Percentiles rank a stretch among this genome's conserved stretches.
phyloP scores from a whole-genome alignment of 2,329 filamentous ascomycete genomes.

The Phoma sp. region DNA sequence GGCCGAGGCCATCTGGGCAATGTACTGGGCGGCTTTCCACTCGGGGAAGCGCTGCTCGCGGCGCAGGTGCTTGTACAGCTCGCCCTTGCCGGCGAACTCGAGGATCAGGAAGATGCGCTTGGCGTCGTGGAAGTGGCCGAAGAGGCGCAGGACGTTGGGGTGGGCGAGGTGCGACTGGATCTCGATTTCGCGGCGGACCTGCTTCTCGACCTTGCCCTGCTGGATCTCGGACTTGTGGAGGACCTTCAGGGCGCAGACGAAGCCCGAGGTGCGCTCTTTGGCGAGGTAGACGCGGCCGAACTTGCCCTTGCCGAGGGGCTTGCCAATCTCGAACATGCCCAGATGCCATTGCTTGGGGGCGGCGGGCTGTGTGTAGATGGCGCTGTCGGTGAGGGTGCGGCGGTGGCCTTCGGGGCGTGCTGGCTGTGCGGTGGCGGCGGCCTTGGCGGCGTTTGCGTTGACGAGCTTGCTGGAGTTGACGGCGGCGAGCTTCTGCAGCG shows the following conservation, averaged over 20 bases:
- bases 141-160: constrained; percentile 83
- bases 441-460: constrained; percentile 61
- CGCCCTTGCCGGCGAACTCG: constrained; percentile 84
- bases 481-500: constrained; percentile 84
- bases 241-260: constrained; percentile 87
- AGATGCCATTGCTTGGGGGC: constrained; percentile 73
- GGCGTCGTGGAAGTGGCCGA: constrained; percentile 87
- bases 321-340: constrained; percentile 93
- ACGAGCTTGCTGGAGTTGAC: constrained; percentile 67
- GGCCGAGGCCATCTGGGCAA: constrained; percentile 89
- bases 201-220: constrained; percentile 83
- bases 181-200: constrained; percentile 86
- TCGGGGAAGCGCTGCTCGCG: constrained; percentile 82
- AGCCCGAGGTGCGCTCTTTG: constrained; percentile 78
- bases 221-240: constrained; percentile 84
- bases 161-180: constrained; percentile 88
- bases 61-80: constrained; percentile 86
- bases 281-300: constrained; percentile 88
- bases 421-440: constrained; percentile 69
- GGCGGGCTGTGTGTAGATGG: constrained; percentile 49
- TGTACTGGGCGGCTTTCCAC: constrained; percentile 85
- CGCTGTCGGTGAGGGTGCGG: constrained; percentile 58
- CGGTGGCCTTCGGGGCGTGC: constrained; percentile 51
- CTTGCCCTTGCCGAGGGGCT: constrained; percentile 85
- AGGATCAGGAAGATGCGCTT: constrained; percentile 88